Base-by-base conservation (phyloP, 2,329 filamentous ascomycete species). In the Ophiocordyceps camponoti-floridani region DNA sequence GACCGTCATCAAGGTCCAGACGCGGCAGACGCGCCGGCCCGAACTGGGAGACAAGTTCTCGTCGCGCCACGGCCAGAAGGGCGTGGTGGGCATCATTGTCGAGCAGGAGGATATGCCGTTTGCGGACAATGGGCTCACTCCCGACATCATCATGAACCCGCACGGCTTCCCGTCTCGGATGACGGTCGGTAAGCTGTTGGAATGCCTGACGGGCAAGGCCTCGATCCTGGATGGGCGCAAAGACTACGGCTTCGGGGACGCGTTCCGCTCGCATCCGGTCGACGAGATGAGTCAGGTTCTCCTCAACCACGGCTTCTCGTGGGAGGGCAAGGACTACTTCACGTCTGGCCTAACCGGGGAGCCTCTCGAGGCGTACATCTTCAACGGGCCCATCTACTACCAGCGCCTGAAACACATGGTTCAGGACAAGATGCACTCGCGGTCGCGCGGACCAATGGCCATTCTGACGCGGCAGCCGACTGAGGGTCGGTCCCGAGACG, bases 341-440 rank as follows among this genome's bases (percentile, higher is more conserved):
- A 96, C 91, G 0, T 88, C 81, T 0, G 91, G 91, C 33, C 89
- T 95, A 58, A 96, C 91, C 0, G 93, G 91, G 54, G 91, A 98
- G 64, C 78, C 84, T 0, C 72, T 96, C 6, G 87, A 94, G 50
- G 88, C 88, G 12, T 96, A 96, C 64, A 87, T 98, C 58, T 98
- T 96, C 72, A 94, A 94, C 60, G 91, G 91, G 0, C 91, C 91
- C 11, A 98, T 98, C 63, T 98, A 94, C 69, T 98, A 98, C 69
- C 91, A 98, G 69, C 94, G 94, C 52, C 77, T 98, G 51, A 98
- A 98, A 74, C 91, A 98, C 72, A 98, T 98, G 91, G 91, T 98
- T 4, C 88, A 96, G 62, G 91, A 98, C 61, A 98, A 98, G 68
- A 96, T 98, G 91, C 91, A 98, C 65, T 89, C 85, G 30, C 85